Base-by-base conservation (phyloP, 1,284 basidiomycete genomes). In the Macrocystidia cucumis region DNA sequence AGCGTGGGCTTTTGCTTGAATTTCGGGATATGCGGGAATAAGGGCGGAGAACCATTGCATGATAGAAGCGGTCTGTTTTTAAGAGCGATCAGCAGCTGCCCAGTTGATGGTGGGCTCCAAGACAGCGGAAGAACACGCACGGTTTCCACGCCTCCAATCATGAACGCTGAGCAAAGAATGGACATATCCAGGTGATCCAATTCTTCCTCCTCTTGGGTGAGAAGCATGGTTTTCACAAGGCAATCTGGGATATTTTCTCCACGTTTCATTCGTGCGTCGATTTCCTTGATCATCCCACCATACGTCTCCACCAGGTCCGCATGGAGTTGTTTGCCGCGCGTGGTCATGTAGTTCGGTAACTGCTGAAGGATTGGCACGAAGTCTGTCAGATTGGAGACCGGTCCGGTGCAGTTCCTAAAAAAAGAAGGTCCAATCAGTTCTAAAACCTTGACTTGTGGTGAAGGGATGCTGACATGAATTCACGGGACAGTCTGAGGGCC, bases 341-440 rank as follows among this genome's bases (percentile, higher is more conserved):
- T 44, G 9, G 44, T 53, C 48, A 59, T 55, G 17, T 44, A 42
- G 21, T 56, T 60, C 1, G 60, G 59, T 2, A 65, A 33, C 22
- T 42, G 43, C 29, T 65, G 64, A n/a, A 66, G 52, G 16, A 59
- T 37, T 5, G 56, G 54, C n/a, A 65, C 40, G 31, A 64, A 67
- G 39, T 67, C 64, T 21, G 55, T 55, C 7, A 62, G 33, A 38
- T 67, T 67, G 5, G 62, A 62, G 19, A 62, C 52, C 2, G 64
- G 63, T 9, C 62, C 63, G 32, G 57, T 58, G 27, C 49, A 48
- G 31, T 53, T 51, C 49, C 50, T 55, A 20, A 35, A n/a, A n/a
- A n/a, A n/a, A n/a, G n/a, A n/a, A n/a, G 9, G 32, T 23, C 29
- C 14, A 29, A 43, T 44, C 48, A 39, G 42, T 46, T 16, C 7